A percentile compares a stretch with the other conserved stretches of the same genome.
phyloP scores from a whole-genome alignment of 2,329 filamentous ascomycete species.

The Sporothrix sp. region DNA sequence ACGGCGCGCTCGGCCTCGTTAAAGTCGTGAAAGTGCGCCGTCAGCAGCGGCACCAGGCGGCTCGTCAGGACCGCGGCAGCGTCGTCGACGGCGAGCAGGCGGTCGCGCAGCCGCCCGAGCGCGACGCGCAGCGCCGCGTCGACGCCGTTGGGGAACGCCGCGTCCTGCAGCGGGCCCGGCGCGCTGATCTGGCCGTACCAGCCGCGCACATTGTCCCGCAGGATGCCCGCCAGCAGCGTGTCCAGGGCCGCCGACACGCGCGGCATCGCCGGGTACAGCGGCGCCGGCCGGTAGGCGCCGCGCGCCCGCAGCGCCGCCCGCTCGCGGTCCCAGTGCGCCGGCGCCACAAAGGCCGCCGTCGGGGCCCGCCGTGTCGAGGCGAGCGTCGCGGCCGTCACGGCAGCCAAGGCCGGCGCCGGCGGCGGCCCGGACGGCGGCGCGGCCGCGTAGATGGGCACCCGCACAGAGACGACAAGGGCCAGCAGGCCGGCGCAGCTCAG shows the following conservation, averaged over 20 bases:
- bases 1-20: constrained; percentile 82
- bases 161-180: constrained; percentile 27
- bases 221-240: constrained; percentile 62
- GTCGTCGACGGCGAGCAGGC: constrained; percentile 71
- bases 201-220: constrained; percentile 74
- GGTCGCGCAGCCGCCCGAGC: constrained; percentile 59
- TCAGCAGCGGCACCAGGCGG: constrained; percentile 77
- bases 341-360: constrained; percentile 44
- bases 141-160: constrained; percentile 68
- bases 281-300: constrained; percentile 52
- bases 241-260: constrained; percentile 74
- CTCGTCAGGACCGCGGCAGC: constrained; percentile 75
- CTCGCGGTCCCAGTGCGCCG: constrained; percentile 60
- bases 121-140: constrained; percentile 69
- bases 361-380: neutral
- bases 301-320: constrained; percentile 54
- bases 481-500: constrained; percentile 45
- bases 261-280: constrained; percentile 67
- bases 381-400: neutral
- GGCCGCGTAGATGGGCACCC: constrained; percentile 7
- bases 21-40: constrained; percentile 80
- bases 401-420: too few relatives aligned
- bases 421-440: neutral
- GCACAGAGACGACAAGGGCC: constrained; percentile 36
- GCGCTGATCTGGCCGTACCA: constrained; percentile 87